Evolutionary conservation across 1,284 basidiomycete genomes (phyloP), one percentile per base, ranked within the genome.

Genomic region (Marasmius oreades): DNA sequence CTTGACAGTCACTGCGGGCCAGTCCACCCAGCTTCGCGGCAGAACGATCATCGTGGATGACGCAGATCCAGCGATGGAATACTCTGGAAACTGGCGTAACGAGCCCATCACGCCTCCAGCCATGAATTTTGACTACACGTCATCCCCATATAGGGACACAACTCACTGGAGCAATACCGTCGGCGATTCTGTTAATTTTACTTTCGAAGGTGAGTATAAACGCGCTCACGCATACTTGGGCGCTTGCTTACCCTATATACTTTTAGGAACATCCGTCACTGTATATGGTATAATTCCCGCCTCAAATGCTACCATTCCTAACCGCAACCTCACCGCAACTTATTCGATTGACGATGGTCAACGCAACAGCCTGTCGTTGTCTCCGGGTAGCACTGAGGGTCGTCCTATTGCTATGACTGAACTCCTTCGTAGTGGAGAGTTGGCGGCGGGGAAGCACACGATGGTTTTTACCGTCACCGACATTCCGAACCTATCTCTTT

Each of bases 21-120:
- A 56, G 10, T 67, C 68, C 22, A 75, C 73, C 23, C 61, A 65
- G 22, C 59, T 77, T 22, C 59, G 64, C 18, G 69, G 70, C 22
- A 64, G 64, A 39, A 72, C 69, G 3, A 62, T 77, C 51, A 68
- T 72, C 33, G 66, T 73, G 16, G 73, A 76, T 50, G 73, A 77
- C 59, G 53, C 61, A 5, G 69, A 73, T 48, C 54, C 55, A 8
- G 54, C 62, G 3, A 50, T 74, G 28, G 31, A 58, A 12, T 77
- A 69, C 56, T 62, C 62, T 22, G 74, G 73, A 14, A 61, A 55
- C 22, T 76, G 74, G 74, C 59, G 61, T 31, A 69, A 59, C 10
- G 48, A 61, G 1, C 55, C 64, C 10, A 63, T 60, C 3, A 31
- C 47, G 7, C 28, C 47, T 8, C 34, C 59, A 20, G 58, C 63